Base-by-base conservation (phyloP, 2,329 filamentous ascomycete genomes). In the Aureobasidium sp. region DNA sequence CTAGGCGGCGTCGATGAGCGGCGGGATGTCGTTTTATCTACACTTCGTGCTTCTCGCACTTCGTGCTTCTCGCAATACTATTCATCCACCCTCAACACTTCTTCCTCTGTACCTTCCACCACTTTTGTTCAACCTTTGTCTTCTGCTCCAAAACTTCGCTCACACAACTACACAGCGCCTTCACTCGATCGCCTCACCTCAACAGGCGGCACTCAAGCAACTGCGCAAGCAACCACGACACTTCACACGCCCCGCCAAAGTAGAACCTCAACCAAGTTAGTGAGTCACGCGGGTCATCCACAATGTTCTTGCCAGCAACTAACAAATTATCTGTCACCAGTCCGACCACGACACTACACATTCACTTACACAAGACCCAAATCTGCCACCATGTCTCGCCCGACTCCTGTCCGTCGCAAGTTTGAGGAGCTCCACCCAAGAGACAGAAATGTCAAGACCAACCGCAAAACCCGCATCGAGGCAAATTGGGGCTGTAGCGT, bases 401-500 rank as follows among this genome's bases (percentile, higher is more conserved):
- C 49, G 20, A 11, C 29, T 6, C 12, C 22, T 22, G 22, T 15
- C 14, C 60, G 53, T 31, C 64, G 64, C 34, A 44, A 55, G 20
- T 64, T 52, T 27, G 48, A 52, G 12, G 64, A 65, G 25, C 62
- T 64, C 14, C 61, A 62, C 47, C 49, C 47, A 3, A 65, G 64
- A 52, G 64, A 65, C 44, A 49, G 60, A 44, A 55, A 55, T 20
- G 51, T 58, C 60, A 65, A 65, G 37, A 52, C 42, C 48, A 65
- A 64, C 56, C 62, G 63, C 55, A 65, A 53, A 47, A 37, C 42
- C 14, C 61, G 62, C 20, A 64, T 65, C 47, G 61, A 64, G 27
- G 20, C 37, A 25, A 65, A 65, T 41, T 65, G 64, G 64, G 41
- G 49, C 5, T 36, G 25, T 8, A 29, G 47, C 3, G 51, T 65